Evolutionary conservation across 768 basidiomycete genomes (phyloP), one percentile per base, ranked within the genome.

Genomic region (Termitomyces sp.): DNA sequence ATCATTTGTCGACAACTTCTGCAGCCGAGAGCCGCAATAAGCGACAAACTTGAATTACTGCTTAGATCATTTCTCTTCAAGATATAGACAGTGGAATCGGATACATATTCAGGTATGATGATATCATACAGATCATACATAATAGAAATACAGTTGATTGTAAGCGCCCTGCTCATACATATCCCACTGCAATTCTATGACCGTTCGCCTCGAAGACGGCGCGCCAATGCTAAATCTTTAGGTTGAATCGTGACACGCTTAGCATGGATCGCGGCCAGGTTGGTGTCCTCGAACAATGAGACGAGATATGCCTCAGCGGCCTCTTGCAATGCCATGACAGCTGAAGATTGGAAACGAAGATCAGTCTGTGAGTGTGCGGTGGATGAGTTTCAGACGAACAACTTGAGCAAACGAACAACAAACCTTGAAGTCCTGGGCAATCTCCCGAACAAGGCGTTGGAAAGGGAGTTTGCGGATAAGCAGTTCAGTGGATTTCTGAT

Each of bases 401-500:
- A 34, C 15, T 54, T 14, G 21, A 34, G 21, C 43, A 37, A 19
- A 10, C 26, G 12, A 37, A 58, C 45, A 35, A 64, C 71, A 42
- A 44, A 78, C 79, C 77, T 88, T 89, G 80, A 87, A 87, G 72
- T 90, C 87, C 72, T 88, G 87, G 47, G 86, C 86, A 62, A 88
- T 90, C 68, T 89, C 87, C 71, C 86, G 84, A 58, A 88, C 86
- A 58, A 88, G 77, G 57, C 86, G 78, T 67, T 87, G 84, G 78
- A 87, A 88, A 62, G 81, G 80, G 22, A 81, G 78, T 68, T 83
- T 84, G 64, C 81, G 77, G 65, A 84, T 83, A 58, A 84, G 75
- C 35, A 84, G 72, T 66, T 84, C 81, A 28, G 82, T 84, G 14
- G 79, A 82, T 68, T 83, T 83, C 62, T 83, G 82, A 68, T 83